Evolutionary conservation across 768 basidiomycete species (phyloP).

Genomic region (Mycena crocata): DNA sequence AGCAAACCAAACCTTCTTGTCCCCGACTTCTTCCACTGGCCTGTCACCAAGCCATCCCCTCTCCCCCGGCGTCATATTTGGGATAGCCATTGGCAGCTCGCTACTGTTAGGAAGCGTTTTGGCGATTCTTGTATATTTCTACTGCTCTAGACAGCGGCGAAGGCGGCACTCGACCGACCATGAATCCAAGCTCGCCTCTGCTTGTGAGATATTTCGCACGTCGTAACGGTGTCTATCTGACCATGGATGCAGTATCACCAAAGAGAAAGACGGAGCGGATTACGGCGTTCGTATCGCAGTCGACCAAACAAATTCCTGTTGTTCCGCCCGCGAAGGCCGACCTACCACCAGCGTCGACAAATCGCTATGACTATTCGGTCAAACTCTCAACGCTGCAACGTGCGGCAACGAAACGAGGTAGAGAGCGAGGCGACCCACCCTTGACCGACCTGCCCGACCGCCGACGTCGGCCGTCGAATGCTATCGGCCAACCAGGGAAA

Average conservation of each 20-base stretch:
- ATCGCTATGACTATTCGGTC: background rate
- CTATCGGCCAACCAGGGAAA: background rate
- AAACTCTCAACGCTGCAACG: background rate
- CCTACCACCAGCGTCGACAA: constrained; percentile 1
- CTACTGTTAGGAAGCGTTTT: background rate
- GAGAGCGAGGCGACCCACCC: background rate
- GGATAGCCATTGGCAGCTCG: background rate
- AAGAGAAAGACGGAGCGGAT: background rate
- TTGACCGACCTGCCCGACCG: background rate
- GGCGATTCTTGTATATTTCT: background rate
- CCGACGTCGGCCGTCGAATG: background rate
- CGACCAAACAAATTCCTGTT: background rate
- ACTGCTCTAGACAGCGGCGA: background rate
- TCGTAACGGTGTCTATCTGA: too few relatives aligned
- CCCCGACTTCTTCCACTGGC: background rate
- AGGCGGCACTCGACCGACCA: background rate
- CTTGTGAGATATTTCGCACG: constrained; percentile 3
- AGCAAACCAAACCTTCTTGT: background rate
- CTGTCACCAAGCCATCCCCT: background rate
- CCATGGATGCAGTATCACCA: background rate
- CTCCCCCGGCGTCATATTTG: background rate
- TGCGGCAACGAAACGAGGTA: background rate
- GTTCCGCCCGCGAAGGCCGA: background rate
- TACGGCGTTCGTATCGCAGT: background rate
- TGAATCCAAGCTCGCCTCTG: background rate